Conservation (phyloP, 805 yeast genomes). For the Jamesozyma hellenica region DNA sequence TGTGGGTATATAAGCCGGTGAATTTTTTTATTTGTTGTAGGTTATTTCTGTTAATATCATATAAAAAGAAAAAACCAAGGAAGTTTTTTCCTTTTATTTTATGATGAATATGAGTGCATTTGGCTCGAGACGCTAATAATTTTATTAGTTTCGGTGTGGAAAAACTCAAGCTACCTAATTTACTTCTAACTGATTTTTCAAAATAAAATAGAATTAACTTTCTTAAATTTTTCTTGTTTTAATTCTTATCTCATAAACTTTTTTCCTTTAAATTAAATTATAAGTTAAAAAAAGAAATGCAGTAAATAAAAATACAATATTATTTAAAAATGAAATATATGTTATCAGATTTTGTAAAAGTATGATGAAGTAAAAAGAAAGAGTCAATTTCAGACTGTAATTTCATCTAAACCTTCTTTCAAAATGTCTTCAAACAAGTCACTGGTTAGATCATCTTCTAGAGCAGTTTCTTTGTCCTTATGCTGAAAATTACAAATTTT, state of each 20-base stretch:
- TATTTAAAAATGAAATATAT: not conserved
- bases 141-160: conserved; percentile 83
- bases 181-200: conserved; percentile 45
- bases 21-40: not conserved
- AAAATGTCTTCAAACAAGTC: conserved; percentile 35
- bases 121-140: conserved; percentile 79
- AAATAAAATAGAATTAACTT: conserved; percentile 4
- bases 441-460: conserved; percentile 46
- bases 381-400: conserved; percentile 10
- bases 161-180: conserved; percentile 94
- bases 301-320: not conserved
- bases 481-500: conserved; percentile 48
- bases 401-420: conserved; percentile 14
- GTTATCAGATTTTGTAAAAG: too few relatives aligned
- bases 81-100: conserved; percentile 28
- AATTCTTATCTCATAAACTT: not conserved
- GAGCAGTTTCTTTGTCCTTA: conserved; percentile 5
- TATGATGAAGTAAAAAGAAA: not conserved
- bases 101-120: conserved; percentile 98
- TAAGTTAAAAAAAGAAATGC: not conserved
- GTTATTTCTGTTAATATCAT: not conserved
- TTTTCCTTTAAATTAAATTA: not conserved
- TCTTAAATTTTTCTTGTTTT: not conserved
- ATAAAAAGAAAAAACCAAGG: conserved; percentile 15
- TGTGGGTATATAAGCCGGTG: conserved; percentile 1